phyloP scores from a whole-genome alignment of 2,329 filamentous ascomycete species.

The Trichoderma sp. region DNA sequence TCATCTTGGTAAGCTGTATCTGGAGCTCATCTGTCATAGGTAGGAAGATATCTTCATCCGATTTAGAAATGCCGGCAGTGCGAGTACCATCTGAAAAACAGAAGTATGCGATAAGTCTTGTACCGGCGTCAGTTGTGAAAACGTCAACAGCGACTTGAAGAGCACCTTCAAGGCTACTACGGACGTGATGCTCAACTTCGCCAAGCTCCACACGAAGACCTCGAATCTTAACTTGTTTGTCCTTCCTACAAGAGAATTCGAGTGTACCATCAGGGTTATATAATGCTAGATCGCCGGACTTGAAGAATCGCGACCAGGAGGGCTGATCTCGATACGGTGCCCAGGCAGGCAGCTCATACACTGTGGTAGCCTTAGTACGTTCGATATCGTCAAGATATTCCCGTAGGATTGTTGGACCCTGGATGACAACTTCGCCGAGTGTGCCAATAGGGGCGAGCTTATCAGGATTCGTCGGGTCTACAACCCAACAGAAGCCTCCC shows the following conservation, averaged over 20 bases:
- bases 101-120: slow-evolving; percentile 1
- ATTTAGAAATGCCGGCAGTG: not conserved
- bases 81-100: slow-evolving; percentile 1
- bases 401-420: slow-evolving; percentile 44
- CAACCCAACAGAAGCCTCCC: slow-evolving; percentile 24
- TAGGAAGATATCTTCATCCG: slow-evolving; percentile 19
- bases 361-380: slow-evolving; percentile 44
- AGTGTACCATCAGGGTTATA: slow-evolving; percentile 40
- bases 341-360: not conserved
- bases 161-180: not conserved
- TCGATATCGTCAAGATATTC: slow-evolving; percentile 43
- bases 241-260: slow-evolving; percentile 48
- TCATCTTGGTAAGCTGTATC: slow-evolving; percentile 8
- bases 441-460: slow-evolving; percentile 25
- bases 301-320: slow-evolving; percentile 34
- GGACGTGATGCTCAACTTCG: slow-evolving; percentile 23
- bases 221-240: slow-evolving; percentile 54
- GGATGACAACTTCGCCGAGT: slow-evolving; percentile 35
- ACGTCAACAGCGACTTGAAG: slow-evolving; percentile 17
- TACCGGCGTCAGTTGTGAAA: not conserved
- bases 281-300: slow-evolving; percentile 44
- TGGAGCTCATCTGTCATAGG: slow-evolving; percentile 13
- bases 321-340: not conserved
- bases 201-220: slow-evolving; percentile 51
- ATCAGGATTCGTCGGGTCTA: slow-evolving; percentile 23